These are phyloP conservation scores for Auricularia cornea DNA, from an alignment of 768 basidiomycete species.

Conservation along the genomic window DNA sequence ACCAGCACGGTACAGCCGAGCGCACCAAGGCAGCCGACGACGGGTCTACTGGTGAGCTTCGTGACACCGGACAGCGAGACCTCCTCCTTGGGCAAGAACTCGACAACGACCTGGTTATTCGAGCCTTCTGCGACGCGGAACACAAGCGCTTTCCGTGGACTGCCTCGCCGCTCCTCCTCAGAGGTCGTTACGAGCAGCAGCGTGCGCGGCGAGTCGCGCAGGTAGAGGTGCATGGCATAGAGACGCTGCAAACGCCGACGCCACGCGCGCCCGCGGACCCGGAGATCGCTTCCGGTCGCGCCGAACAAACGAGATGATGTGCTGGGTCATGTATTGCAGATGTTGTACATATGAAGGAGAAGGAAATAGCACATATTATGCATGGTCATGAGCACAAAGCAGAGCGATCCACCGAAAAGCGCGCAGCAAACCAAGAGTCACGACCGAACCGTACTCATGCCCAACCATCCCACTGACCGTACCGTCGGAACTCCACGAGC, in stretches of 20 bases:
- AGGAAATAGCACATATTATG: no score
- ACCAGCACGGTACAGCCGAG: no score
- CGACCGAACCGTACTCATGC: background rate
- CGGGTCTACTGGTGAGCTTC: constrained; percentile 58
- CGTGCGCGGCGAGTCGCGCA: constrained; percentile 57
- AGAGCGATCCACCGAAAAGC: background rate
- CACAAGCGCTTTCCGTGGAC: constrained; percentile 55
- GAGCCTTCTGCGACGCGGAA: constrained; percentile 56
- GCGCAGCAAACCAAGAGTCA: background rate
- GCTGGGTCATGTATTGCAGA: background rate
- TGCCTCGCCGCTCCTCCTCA: constrained; percentile 54
- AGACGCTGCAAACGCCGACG: background rate
- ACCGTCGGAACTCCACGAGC: background rate
- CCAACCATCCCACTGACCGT: background rate
- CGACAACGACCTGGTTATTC: constrained; percentile 65
- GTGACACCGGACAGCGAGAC: constrained; percentile 59
- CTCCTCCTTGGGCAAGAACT: constrained; percentile 68
- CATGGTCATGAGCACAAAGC: background rate
- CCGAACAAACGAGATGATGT: no score
- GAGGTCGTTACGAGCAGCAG: constrained; percentile 65
- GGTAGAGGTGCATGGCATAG: constrained; percentile 60
- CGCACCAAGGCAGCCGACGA: constrained; percentile 73
- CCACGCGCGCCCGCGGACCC: no score
- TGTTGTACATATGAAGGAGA: background rate
- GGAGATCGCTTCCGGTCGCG: no score